These are phyloP conservation scores for Artemisia tridentata DNA, from an alignment of 129 eudicot species.

Conservation along the genomic window DNA sequence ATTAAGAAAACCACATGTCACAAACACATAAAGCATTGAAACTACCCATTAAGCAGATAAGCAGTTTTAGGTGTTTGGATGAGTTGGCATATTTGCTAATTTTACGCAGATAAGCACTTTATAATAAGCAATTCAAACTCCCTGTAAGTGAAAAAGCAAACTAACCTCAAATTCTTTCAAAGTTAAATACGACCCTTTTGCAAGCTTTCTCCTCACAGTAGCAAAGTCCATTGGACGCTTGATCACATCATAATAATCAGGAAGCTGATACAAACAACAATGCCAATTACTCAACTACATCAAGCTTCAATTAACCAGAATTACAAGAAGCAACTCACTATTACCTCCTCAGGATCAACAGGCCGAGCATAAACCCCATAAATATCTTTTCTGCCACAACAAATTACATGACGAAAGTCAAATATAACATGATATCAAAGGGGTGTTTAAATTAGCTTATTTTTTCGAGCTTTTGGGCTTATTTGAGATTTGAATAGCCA, in stretches of 20 bases:
- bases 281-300: background rate
- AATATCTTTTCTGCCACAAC: constrained; percentile 78
- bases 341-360: constrained; percentile 95
- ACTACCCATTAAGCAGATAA: too few relatives aligned
- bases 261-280: constrained; percentile 60
- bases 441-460: too few relatives aligned
- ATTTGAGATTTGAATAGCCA: too few relatives aligned
- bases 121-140: too few relatives aligned
- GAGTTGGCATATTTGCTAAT: too few relatives aligned
- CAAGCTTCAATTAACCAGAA: constrained; percentile 8
- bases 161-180: constrained; percentile 89
- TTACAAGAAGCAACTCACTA: constrained; percentile 10
- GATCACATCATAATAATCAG: constrained; percentile 87
- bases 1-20: constrained; percentile 28
- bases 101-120: too few relatives aligned
- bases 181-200: constrained; percentile 60
- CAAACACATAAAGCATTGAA: too few relatives aligned
- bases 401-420: constrained; percentile 17
- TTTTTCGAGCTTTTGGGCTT: too few relatives aligned
- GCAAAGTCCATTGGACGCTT: constrained; percentile 95
- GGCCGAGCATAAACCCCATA: constrained; percentile 96
- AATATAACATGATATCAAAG: too few relatives aligned
- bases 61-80: too few relatives aligned
- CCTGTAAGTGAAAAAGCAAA: too few relatives aligned
- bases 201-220: constrained; percentile 79